These are phyloP conservation scores for Fusarium sp. DNA, from an alignment of 2,329 filamentous ascomycete species.

Conservation along the genomic window DNA sequence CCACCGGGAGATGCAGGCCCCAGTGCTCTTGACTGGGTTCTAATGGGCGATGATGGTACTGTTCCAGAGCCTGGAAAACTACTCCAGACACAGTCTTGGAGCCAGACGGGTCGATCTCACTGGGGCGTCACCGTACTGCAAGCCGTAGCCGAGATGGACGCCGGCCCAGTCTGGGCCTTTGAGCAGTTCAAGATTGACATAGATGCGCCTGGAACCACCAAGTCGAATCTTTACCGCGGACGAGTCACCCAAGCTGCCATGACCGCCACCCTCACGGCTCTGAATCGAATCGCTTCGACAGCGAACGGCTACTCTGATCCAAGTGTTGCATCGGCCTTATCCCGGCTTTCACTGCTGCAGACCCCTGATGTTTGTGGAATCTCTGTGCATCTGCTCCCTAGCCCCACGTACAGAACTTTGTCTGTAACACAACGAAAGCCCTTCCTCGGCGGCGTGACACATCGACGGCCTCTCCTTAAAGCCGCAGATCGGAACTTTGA, in stretches of 20 bases:
- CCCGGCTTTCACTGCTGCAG: background rate
- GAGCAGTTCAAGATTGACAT: slow-evolving; percentile 37
- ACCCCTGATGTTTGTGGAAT: background rate
- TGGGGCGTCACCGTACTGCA: slow-evolving; percentile 40
- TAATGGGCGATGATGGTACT: slow-evolving; percentile 36
- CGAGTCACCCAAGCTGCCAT: slow-evolving; percentile 27
- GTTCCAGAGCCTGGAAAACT: slow-evolving; percentile 18
- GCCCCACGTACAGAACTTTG: background rate
- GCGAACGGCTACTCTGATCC: slow-evolving; percentile 3
- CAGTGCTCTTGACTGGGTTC: slow-evolving; percentile 35
- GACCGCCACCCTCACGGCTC: slow-evolving; percentile 19
- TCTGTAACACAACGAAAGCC: slow-evolving; percentile 22
- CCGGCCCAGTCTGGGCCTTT: slow-evolving; percentile 38
- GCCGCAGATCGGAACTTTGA: slow-evolving; percentile 26
- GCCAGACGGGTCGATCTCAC: slow-evolving; percentile 26
- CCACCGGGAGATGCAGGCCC: slow-evolving; percentile 36
- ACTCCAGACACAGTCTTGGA: slow-evolving; percentile 28
- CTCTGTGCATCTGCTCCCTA: slow-evolving; percentile 9
- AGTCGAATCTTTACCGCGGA: slow-evolving; percentile 33
- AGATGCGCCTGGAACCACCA: slow-evolving; percentile 23
- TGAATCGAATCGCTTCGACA: slow-evolving; percentile 14
- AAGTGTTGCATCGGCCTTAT: background rate
- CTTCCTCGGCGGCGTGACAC: slow-evolving; percentile 15
- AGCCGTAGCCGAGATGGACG: slow-evolving; percentile 37
- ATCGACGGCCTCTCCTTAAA: slow-evolving; percentile 23